Percentiles rank a stretch among this genome's conserved stretches.
phyloP scores from a whole-genome alignment of 1,139 yeast genomes.

The Candida neerlandica region DNA sequence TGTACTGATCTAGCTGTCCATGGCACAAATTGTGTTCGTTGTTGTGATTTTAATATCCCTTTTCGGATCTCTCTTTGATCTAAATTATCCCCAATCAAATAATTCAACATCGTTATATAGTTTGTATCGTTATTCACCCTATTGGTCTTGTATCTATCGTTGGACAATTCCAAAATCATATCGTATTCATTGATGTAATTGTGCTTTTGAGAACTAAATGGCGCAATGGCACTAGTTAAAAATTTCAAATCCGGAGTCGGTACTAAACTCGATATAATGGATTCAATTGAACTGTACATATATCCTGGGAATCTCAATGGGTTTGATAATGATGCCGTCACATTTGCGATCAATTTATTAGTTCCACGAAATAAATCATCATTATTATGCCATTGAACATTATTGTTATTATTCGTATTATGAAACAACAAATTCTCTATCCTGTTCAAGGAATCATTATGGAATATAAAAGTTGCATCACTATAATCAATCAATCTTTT shows the following conservation, averaged over 20 bases:
- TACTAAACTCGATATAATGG: slow-evolving; percentile 77
- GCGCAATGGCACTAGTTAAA: slow-evolving; percentile 83
- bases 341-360: slow-evolving; percentile 83
- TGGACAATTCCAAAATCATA: slow-evolving; percentile 77
- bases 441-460: slow-evolving; percentile 78
- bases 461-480: slow-evolving; percentile 86
- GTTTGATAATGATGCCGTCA: slow-evolving; percentile 81
- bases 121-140: slow-evolving; percentile 35
- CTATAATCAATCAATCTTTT: slow-evolving; percentile 80
- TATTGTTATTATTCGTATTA: slow-evolving; percentile 17
- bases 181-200: slow-evolving; percentile 82
- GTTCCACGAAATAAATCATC: slow-evolving; percentile 65
- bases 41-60: slow-evolving; percentile 76
- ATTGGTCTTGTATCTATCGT: slow-evolving; percentile 79
- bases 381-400: slow-evolving; percentile 5
- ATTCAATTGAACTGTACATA: slow-evolving; percentile 83
- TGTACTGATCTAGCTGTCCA: slow-evolving; percentile 86
- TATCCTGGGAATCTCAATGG: slow-evolving; percentile 91
- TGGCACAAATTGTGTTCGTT: slow-evolving; percentile 78
- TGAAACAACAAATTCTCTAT: slow-evolving; percentile 55
- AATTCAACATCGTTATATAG: slow-evolving; percentile 74
- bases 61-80: slow-evolving; percentile 80
- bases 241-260: slow-evolving; percentile 93
- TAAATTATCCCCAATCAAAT: slow-evolving; percentile 65
- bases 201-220: slow-evolving; percentile 63